Conservation (phyloP, 1,284 basidiomycete species). For the Singerocomus inundabilis region DNA sequence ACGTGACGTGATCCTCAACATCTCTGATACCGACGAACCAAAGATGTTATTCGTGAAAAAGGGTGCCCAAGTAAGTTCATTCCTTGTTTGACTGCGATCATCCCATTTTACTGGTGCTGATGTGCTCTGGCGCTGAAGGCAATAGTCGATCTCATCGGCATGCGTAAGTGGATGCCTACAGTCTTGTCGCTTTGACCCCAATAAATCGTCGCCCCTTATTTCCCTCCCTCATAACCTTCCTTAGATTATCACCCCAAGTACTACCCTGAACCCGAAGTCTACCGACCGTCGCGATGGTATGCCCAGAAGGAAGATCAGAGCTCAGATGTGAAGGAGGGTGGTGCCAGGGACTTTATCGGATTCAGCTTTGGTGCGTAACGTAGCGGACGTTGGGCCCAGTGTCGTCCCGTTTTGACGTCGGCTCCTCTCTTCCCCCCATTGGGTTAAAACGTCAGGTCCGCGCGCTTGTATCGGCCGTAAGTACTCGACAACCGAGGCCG, state of each 20-base stretch:
- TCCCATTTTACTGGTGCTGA: neutral
- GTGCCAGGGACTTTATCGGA: neutral
- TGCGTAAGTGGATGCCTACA: neutral
- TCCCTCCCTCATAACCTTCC: neutral
- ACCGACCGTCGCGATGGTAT: neutral
- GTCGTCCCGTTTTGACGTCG: neutral
- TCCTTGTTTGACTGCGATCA: too few species aligned
- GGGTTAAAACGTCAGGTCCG: neutral
- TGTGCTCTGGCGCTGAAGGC: neutral
- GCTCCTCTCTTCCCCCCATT: too few species aligned
- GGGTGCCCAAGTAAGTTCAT: neutral
- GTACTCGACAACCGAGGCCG: conserved; percentile 1
- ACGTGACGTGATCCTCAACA: neutral
- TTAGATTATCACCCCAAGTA: neutral
- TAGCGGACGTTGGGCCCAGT: neutral
- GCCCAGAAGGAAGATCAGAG: neutral
- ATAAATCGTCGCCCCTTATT: too few species aligned
- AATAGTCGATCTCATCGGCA: neutral
- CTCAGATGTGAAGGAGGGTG: neutral
- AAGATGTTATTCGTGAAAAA: neutral
- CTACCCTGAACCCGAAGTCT: neutral
- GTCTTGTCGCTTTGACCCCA: too few species aligned
- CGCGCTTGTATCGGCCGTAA: conserved; percentile 1
- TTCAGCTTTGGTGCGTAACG: conserved; percentile 1
- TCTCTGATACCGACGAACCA: neutral